phyloP scores from a whole-genome alignment of 208 protist species.

The Leishmania turanica region DNA sequence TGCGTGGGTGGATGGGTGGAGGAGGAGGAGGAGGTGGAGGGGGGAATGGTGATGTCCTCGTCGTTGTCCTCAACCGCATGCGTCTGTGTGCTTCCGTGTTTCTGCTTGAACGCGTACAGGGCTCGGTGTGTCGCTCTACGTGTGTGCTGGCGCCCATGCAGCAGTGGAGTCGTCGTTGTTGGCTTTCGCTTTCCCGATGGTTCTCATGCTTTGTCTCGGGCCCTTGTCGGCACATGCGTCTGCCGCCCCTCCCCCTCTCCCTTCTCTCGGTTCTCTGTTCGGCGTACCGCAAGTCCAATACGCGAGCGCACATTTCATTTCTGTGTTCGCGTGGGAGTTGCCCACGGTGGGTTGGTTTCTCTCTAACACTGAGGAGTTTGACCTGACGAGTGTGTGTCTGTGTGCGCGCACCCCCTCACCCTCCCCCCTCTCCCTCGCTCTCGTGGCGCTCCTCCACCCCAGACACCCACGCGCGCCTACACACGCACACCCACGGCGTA shows the following conservation, averaged over 20 bases:
- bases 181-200: background rate
- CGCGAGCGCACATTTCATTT: too few species aligned
- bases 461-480: background rate
- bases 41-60: background rate
- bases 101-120: background rate
- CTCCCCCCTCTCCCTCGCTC: background rate
- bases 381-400: background rate
- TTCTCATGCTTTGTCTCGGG: background rate
- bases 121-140: background rate
- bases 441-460: background rate
- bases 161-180: background rate
- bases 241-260: background rate
- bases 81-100: background rate
- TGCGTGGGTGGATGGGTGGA: too few species aligned
- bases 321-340: background rate
- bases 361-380: too few species aligned
- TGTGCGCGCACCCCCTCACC: too few species aligned
- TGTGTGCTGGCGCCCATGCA: background rate
- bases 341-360: too few species aligned
- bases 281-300: too few species aligned
- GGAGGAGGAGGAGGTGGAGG: too few species aligned
- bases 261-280: too few species aligned
- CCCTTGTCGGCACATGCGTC: background rate
- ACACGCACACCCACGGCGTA: background rate
- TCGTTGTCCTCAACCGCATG: background rate